phyloP scores from a whole-genome alignment of 192 early-diverging fungal species.

The Rhizophagus sp. region DNA sequence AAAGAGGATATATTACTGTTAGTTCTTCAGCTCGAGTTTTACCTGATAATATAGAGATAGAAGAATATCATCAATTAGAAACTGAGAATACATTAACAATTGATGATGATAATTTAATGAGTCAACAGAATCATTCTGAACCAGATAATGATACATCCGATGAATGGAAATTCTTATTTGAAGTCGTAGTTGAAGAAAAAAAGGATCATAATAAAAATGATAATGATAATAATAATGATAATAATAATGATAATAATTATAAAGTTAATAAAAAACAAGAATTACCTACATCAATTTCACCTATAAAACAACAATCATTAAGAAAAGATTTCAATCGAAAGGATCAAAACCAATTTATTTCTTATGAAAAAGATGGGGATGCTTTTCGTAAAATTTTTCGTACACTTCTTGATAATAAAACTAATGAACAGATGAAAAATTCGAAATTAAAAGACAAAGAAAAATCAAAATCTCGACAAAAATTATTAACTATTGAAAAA shows the following conservation, averaged over 20 bases:
- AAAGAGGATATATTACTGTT: neutral
- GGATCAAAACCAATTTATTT: neutral
- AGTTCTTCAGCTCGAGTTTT: neutral
- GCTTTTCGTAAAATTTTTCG: neutral
- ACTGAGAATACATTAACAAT: neutral
- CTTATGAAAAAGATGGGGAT: neutral
- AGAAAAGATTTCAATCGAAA: neutral
- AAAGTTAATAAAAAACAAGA: neutral
- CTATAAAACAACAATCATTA: neutral
- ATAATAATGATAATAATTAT: neutral
- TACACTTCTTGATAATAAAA: neutral
- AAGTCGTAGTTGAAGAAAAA: neutral
- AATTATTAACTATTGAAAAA: slow-evolving; percentile 7
- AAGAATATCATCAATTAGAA: neutral
- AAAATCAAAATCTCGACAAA: neutral
- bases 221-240: neutral
- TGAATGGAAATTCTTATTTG: slow-evolving; percentile 10
- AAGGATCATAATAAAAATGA: neutral
- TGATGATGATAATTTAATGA: neutral
- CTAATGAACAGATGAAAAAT: neutral
- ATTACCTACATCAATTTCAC: neutral
- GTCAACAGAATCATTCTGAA: neutral
- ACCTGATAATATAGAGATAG: neutral
- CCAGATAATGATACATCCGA: neutral
- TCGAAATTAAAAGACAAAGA: neutral